Evolutionary conservation across 441 rosid species (phyloP), one percentile per base, ranked within the genome.

Genomic region (Iberis amara): DNA sequence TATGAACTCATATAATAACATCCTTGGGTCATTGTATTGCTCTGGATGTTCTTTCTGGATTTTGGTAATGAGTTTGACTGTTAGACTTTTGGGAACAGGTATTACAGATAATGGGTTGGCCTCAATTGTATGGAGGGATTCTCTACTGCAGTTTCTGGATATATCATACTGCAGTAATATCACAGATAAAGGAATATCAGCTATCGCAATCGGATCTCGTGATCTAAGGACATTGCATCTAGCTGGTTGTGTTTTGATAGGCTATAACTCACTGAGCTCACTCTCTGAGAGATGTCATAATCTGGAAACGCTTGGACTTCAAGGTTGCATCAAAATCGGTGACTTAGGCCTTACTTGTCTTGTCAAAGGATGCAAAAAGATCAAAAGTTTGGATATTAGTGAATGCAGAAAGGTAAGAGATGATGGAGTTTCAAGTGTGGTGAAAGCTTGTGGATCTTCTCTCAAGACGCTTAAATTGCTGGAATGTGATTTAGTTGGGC

Each of bases 371-470:
- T 91, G 98, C 42, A 75, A 44, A 39, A 74, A 43, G 56, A 83
- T 91, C 33, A 73, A 62, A 14, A 59, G 55, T 62, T 72, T 91
- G 53, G 96, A 91, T 55, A 57, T 91, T 27, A 85, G 79, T 60
- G 85, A 88, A 66, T 91, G 98, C 76, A 81, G 72, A 72, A 74
- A 74, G 47, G 65, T 91, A 9, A 95, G 96, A 32, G 87, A 85
- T 37, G 24, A 38, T n/a, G 91, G 95, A 46, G 64, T 91, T 62
- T 81, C 84, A 14, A 65, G 59, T 39, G 76, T 91, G 66, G 76
- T 94, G 0, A 56, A 76, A 73, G 75, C 78, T 10, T 91, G 91
- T 65, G 77, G 78, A 4, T 74, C 76, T 54, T 74, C 79, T 47
- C 77, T 91, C 33, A 79, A 61, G 75, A 87, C 81, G 3, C 77